Base-by-base conservation (phyloP, 495 filamentous ascomycete species). In the Hyaloscypha hepaticicola region DNA sequence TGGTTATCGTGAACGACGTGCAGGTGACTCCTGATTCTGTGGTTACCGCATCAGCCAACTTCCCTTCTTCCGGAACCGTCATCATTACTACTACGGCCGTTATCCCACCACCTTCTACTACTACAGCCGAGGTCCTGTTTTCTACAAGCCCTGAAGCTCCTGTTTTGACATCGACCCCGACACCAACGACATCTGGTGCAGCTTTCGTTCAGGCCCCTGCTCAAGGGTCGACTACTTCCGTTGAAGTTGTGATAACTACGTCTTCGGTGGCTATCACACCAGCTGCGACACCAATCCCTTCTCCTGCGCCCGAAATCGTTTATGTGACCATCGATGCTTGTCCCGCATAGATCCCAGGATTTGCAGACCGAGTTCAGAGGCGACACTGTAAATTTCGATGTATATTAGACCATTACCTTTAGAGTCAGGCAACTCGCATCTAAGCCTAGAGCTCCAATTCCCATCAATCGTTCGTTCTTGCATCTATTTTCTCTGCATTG, bases 1-100 rank as follows among this genome's bases (percentile, higher is more conserved):
- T 56, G 2, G 55, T 75, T 8, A 58, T 70, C 48, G 68, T 75
- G 31, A 65, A 69, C 6, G 57, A 66, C 27, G 71, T 75, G 26
- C 6, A 38, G 2, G 64, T 72, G 16, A 64, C 55, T 5, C 51
- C 59, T 45, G 70, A 61, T 33, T 50, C 60, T 26, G 63, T 62
- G 25, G 56, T 58, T 7, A 73, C 67, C 8, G 72, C 71, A 29
- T 31, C 34, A 14, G 60, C 55, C 33, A 75, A 75, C 45, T 73
- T 75, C 64, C 66, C 55, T n/a, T 58, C 56, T 3, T 38, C 33
- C 9, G 21, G 27, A 22, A 22, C 29, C 3, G 56, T 9, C 7
- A 1, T 22, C 3, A 28, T 5, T 33, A 2, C 29, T 45, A 26
- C 21, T 9, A 16, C 3, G 1, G 1, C 53, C 11, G 53, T 19